Base-by-base conservation (phyloP, 306 rosid genomes). In the Lathyrus tuberosus region DNA sequence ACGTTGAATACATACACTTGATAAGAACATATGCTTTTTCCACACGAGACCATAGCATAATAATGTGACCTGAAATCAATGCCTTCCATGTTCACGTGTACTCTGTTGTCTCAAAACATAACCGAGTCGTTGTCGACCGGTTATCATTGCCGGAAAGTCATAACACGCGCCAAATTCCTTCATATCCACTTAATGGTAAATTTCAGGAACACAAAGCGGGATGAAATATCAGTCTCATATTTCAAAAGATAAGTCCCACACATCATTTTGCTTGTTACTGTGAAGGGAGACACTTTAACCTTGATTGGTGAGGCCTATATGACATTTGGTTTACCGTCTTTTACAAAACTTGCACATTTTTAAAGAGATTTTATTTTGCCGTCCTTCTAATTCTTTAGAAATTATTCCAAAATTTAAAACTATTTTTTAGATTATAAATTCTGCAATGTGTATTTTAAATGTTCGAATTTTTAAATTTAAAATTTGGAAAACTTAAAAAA, bases 31-130 rank as follows among this genome's bases (percentile, higher is more conserved):
- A 70, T 56, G 75, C 16, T 59, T 81, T 78, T 81, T 57, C 71
- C 22, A 20, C 22, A 77, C 70, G 73, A 81, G 79, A 73, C 22
- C 54, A 67, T 52, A 47, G 60, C 65, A 22, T 22, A 53, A 69
- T 78, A 67, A 52, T 74, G 63, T 65, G 61, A 75, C 63, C 22
- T 20, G 14, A 70, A 26, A 30, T 40, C 9, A 43, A 18, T 75
- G 72, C 22, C 52, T 44, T 67, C 30, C 65, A 54, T 13, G 37
- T n/a, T 80, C 88, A 84, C 85, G 83, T 84, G 93, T 31, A 63
- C 56, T 54, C 62, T 85, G 87, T 58, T 77, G 42, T 12, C 38
- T 17, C 54, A 76, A 69, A 64, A 70, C 20, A 60, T 6, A 81
- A 70, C 80, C 80, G 1, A 52, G 41, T 68, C 35, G 46, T 62